Evolutionary conservation across 1,284 basidiomycete genomes (phyloP).

Genomic region (Ceratobasidium sp.): DNA sequence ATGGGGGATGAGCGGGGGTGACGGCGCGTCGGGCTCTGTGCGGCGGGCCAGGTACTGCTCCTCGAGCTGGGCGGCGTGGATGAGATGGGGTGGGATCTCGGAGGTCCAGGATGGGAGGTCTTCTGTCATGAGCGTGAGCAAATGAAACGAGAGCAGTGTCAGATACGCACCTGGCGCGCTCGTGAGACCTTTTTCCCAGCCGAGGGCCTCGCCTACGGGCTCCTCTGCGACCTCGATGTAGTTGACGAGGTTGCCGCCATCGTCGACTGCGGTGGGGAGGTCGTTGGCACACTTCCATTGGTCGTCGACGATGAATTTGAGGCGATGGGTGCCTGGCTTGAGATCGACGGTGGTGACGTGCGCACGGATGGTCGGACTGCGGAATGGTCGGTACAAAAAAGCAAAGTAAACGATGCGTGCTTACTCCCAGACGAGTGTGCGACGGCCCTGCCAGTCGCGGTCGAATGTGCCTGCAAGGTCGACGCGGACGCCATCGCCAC

Average conservation of each 20-base stretch:
- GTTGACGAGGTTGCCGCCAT: slow-evolving; percentile 94
- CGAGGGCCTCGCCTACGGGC: slow-evolving; percentile 42
- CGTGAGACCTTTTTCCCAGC: slow-evolving; percentile 42
- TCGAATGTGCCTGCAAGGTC: slow-evolving; percentile 55
- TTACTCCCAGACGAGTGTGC: slow-evolving; percentile 46
- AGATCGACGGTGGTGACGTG: slow-evolving; percentile 57
- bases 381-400: not conserved
- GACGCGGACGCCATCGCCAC: slow-evolving; percentile 65
- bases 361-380: slow-evolving; percentile 27
- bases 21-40: slow-evolving; percentile 56
- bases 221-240: slow-evolving; percentile 64
- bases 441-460: slow-evolving; percentile 44
- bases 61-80: slow-evolving; percentile 82
- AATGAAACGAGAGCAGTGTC: slow-evolving; percentile 16
- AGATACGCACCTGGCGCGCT: slow-evolving; percentile 47
- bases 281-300: slow-evolving; percentile 78
- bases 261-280: slow-evolving; percentile 88
- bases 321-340: slow-evolving; percentile 90
- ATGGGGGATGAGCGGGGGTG: slow-evolving; percentile 74
- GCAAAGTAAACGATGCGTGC: slow-evolving; percentile 9
- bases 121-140: slow-evolving; percentile 37
- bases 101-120: slow-evolving; percentile 67
- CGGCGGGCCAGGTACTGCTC: slow-evolving; percentile 69
- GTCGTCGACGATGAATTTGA: slow-evolving; percentile 96
- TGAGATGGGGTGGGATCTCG: slow-evolving; percentile 74